phyloP scores from a whole-genome alignment of 2,329 filamentous ascomycete genomes.

The Cordyceps militaris region DNA sequence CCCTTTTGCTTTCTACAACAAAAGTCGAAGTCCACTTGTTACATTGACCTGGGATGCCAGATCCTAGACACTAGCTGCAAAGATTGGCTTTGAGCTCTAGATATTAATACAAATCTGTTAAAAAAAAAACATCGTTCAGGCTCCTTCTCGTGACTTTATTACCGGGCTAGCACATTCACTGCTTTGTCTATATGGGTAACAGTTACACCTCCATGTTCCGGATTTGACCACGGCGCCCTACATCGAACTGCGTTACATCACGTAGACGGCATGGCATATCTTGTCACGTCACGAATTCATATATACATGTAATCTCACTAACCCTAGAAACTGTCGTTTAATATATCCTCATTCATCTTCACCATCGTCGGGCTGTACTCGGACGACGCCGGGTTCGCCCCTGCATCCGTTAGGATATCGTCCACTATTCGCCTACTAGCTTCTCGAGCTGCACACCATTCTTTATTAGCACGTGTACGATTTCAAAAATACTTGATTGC shows the following conservation, averaged over 20 bases:
- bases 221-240: too few species aligned
- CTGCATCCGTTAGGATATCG: constrained; percentile 69
- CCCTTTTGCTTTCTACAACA: constrained; percentile 3
- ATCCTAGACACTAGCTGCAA: background rate
- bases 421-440: constrained; percentile 77
- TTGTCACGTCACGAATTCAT: background rate
- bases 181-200: too few species aligned
- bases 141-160: background rate
- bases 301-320: background rate
- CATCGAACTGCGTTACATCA: too few species aligned
- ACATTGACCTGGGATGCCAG: constrained; percentile 1
- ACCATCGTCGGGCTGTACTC: constrained; percentile 61
- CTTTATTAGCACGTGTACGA: constrained; percentile 10
- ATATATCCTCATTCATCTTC: constrained; percentile 55
- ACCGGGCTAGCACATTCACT: background rate
- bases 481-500: background rate
- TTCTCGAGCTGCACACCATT: constrained; percentile 53
- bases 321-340: constrained; percentile 54
- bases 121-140: background rate
- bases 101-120: background rate
- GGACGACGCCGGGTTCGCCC: constrained; percentile 48
- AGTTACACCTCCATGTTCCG: too few species aligned
- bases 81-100: background rate
- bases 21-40: background rate
- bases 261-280: background rate